Percentiles rank a stretch among this genome's conserved stretches.
Evolutionary conservation across 371 early-diverging fungal species (phyloP).

Genomic region (Apophysomyces elegans): DNA sequence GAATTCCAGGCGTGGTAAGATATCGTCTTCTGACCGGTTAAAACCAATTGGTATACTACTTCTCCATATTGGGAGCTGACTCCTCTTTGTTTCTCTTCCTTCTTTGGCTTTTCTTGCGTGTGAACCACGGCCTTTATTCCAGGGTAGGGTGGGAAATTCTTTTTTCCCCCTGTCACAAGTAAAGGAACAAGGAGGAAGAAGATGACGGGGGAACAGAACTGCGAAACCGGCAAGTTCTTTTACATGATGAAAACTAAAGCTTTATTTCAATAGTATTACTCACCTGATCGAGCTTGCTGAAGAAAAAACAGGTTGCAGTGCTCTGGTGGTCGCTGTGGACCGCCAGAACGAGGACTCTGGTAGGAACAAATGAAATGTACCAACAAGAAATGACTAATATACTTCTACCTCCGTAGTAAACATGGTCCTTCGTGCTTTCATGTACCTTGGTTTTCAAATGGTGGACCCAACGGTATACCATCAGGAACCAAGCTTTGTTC

Average conservation of each 20-base stretch:
- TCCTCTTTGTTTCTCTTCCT: conserved; percentile 5
- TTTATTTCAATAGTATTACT: conserved; percentile 35
- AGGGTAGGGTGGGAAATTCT: conserved; percentile 9
- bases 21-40: conserved; percentile 10
- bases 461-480: conserved; percentile 47
- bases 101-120: conserved; percentile 6
- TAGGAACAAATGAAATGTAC: neutral
- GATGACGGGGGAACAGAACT: conserved; percentile 4
- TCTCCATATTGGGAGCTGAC: conserved; percentile 11
- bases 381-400: conserved; percentile 9
- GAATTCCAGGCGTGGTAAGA: conserved; percentile 52
- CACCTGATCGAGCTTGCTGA: conserved; percentile 55
- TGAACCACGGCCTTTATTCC: conserved; percentile 9
- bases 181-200: conserved; percentile 8
- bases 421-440: conserved; percentile 42
- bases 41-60: conserved; percentile 5
- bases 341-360: conserved; percentile 19
- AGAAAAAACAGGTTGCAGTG: conserved; percentile 47
- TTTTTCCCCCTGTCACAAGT: conserved; percentile 9
- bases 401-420: conserved; percentile 10
- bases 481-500: conserved; percentile 38
- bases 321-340: conserved; percentile 43
- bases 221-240: conserved; percentile 1
- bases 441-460: conserved; percentile 59
- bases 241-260: conserved; percentile 1